Base-by-base conservation (phyloP, 352 stramenopile species). In the Pythium sp. region DNA sequence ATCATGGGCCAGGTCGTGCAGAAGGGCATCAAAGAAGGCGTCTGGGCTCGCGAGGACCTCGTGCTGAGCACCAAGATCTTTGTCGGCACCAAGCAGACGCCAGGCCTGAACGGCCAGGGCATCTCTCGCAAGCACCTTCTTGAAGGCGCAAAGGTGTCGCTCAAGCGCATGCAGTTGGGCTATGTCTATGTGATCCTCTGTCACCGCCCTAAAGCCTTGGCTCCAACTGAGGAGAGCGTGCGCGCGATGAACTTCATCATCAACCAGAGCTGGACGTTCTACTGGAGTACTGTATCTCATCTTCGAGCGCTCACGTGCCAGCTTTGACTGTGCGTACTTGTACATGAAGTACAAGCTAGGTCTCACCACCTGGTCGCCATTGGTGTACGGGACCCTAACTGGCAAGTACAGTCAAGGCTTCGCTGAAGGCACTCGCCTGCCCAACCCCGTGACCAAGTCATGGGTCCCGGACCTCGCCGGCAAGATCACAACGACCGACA, bases 11-110 rank as follows among this genome's bases (percentile, higher is more conserved):
- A 68, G 12, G 62, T 60, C 0, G 20, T 87, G 0, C 26, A 64
- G 5, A 72, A 69, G 20, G 75, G 75, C 0, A 61, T 81, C 11
- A 14, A 54, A 0, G 36, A 73, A 0, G 69, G 64, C 12, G 49
- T 78, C 8, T 78, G 65, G 65, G 58, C 58, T 6, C 68, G 79
- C 11, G 78, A 87, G 8, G 75, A 88, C 24, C 62, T 92, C 11
- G 75, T 92, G 9, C 61, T 92, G 51, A 73, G 67, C n/a, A 89
- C 81, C 51, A 92, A 92, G 68, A 74, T 91, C 64, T 84, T 80
- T 1, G 62, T 68, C 14, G 24, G 24, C 1, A 26, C 24, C 24
- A 26, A 26, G 24, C 24, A 2, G 24, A 71, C 69, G 18, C 55
- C 14, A n/a, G 65, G 67, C 2, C 72, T 64, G 0, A 86, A 81